Base-by-base conservation (phyloP, 495 filamentous ascomycete genomes). In the Xylaria scruposa region DNA sequence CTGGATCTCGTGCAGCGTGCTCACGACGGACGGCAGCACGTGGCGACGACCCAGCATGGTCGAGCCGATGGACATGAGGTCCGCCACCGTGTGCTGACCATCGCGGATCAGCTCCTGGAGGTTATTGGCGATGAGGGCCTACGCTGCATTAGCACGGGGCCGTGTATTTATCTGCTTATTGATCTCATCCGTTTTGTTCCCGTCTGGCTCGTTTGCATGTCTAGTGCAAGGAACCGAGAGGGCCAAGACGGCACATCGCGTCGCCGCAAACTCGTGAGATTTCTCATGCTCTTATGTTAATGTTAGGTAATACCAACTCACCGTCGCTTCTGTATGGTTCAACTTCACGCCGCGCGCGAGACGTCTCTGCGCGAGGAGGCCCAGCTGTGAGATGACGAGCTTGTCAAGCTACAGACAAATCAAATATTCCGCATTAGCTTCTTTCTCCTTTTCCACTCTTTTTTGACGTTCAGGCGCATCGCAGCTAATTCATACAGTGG, bases 91-190 rank as follows among this genome's bases (percentile, higher is more conserved):
- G 83, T 97, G 94, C 68, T 91, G 87, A 79, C 97, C 96, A 95
- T 99, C 96, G 79, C 96, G 96, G 81, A 98, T 95, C 72, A 98
- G 90, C 88, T 98, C 96, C 81, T 98, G 96, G 67, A 99, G 87
- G 79, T 93, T 93, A 76, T 88, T 92, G 49, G 96, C 90, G 75
- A 98, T 97, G 78, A 98, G 87, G 9, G 95, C 95, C 92, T 97
- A 70, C 36, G 33, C 17, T 9, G 61, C 44, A 74, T 76, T 70
- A 78, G 75, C 68, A 36, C 47, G n/a, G 46, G 5, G 19, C 47
- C 42, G 42, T 46, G 13, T 4, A 15, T 15, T 9, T n/a, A 40
- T 24, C 51, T 24, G 24, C 21, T 26, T 9, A 58, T 58, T 10
- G 13, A 17, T 33, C 10, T 8, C 44, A 19, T 33, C 17, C 33